phyloP scores from a whole-genome alignment of 108 stramenopile species.

The Nitzschia sp. region DNA sequence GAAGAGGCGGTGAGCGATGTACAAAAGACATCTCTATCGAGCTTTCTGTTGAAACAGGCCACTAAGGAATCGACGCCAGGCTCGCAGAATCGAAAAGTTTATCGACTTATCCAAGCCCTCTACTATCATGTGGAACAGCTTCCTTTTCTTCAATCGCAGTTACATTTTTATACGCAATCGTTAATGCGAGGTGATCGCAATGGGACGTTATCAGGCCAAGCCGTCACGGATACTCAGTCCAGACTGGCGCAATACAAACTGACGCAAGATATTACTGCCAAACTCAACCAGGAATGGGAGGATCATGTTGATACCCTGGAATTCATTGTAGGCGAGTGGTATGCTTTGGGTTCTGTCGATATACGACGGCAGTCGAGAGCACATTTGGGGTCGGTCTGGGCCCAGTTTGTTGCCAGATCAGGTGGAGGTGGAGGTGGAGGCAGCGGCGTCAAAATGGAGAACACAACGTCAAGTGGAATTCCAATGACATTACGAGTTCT shows the following conservation, averaged over 20 bases:
- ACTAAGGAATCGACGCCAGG: conserved; percentile 7
- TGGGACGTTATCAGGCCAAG: conserved; percentile 1
- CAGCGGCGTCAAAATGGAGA: conserved; percentile 48
- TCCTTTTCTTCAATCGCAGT: conserved; percentile 43
- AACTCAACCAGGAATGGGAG: conserved; percentile 44
- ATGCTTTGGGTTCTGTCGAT: conserved; percentile 17
- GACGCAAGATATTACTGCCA: conserved; percentile 29
- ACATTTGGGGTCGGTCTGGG: conserved; percentile 45
- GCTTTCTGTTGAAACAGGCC: conserved; percentile 20
- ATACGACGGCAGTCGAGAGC: conserved; percentile 30
- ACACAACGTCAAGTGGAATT: conserved; percentile 69
- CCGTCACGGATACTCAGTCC: conserved; percentile 20
- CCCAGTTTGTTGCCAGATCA: conserved; percentile 31
- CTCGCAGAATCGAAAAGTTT: conserved; percentile 1
- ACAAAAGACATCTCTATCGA: not conserved
- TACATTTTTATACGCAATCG: conserved; percentile 42
- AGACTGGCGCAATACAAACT: conserved; percentile 35
- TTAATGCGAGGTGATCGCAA: conserved; percentile 12
- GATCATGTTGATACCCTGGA: conserved; percentile 41
- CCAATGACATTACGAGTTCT: conserved; percentile 55
- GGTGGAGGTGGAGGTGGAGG: conserved; percentile 6
- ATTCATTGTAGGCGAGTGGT: conserved; percentile 37
- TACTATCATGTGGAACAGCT: conserved; percentile 46
- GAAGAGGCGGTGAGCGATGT: conserved; percentile 4
- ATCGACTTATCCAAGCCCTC: conserved; percentile 37